Conservation (phyloP, 345 rosid species). For the Corchorus olitorius region DNA sequence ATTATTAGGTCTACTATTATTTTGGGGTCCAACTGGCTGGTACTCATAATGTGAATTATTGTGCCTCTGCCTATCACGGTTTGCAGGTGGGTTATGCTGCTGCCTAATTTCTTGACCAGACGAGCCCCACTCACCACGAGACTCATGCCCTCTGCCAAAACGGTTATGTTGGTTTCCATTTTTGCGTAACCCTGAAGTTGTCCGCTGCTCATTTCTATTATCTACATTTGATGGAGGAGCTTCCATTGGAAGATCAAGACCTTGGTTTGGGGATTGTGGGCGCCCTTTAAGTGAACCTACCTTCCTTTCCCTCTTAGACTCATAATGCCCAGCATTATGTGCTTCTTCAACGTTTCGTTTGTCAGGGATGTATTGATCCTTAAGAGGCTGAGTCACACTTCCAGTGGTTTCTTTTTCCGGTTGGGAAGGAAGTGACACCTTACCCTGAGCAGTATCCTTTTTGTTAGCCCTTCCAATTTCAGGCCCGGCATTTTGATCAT, state of each 20-base stretch:
- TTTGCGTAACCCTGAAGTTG: slow-evolving; percentile 49
- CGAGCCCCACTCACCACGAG: slow-evolving; percentile 72
- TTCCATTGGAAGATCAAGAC: slow-evolving; percentile 30
- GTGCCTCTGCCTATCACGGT: slow-evolving; percentile 68
- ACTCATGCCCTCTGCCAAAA: slow-evolving; percentile 57
- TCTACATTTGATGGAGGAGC: slow-evolving; percentile 38
- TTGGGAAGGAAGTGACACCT: slow-evolving; percentile 23
- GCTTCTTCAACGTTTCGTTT: slow-evolving; percentile 39
- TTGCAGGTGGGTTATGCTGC: slow-evolving; percentile 44
- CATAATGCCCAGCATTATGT: slow-evolving; percentile 37
- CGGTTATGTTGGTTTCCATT: slow-evolving; percentile 58
- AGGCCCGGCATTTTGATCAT: slow-evolving; percentile 38
- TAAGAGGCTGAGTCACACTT: slow-evolving; percentile 23
- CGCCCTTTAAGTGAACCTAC: slow-evolving; percentile 37
- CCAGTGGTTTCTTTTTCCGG: slow-evolving; percentile 32
- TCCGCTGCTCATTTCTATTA: slow-evolving; percentile 44
- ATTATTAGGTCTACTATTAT: slow-evolving; percentile 35
- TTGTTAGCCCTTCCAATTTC: slow-evolving; percentile 43
- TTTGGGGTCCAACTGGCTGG: slow-evolving; percentile 71
- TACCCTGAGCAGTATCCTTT: slow-evolving; percentile 46
- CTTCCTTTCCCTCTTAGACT: slow-evolving; percentile 54
- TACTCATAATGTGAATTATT: slow-evolving; percentile 66
- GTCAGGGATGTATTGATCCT: slow-evolving; percentile 26
- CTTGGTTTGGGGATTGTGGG: slow-evolving; percentile 41
- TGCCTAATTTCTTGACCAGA: slow-evolving; percentile 57